Evolutionary conservation across 495 filamentous ascomycete genomes (phyloP).

Genomic region (Pseudomonodictys pantanalensis): DNA sequence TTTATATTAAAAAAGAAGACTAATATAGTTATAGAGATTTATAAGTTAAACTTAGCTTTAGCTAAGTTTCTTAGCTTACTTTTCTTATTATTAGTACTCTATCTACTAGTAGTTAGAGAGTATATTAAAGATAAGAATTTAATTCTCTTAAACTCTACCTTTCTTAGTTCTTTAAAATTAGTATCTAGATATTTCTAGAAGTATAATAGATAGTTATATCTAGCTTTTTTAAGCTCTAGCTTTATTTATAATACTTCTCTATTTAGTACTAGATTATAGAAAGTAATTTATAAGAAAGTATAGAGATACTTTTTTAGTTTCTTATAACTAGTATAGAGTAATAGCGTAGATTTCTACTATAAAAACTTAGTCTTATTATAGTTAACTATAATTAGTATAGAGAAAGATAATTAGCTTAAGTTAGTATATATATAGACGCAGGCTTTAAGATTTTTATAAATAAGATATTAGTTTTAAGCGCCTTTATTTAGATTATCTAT

Average conservation of each 20-base stretch:
- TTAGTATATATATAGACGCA: background rate
- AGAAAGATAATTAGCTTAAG: background rate
- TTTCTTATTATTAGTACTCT: too few relatives aligned
- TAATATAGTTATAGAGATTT: too few relatives aligned
- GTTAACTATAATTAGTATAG: background rate
- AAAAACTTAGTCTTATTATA: background rate
- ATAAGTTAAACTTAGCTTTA: too few relatives aligned
- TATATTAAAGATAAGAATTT: background rate
- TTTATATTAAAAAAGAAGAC: too few relatives aligned
- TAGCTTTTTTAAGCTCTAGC: too few relatives aligned
- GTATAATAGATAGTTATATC: too few relatives aligned
- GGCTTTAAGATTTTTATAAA: too few relatives aligned
- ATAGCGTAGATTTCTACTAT: background rate
- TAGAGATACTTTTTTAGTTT: background rate
- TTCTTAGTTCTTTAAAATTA: background rate
- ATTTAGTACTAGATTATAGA: too few relatives aligned
- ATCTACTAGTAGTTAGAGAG: background rate
- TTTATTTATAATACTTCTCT: too few relatives aligned
- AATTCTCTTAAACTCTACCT: background rate
- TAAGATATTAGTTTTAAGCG: background rate
- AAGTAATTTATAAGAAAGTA: too few relatives aligned
- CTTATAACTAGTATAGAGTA: too few relatives aligned
- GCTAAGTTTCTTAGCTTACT: too few relatives aligned
- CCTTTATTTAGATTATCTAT: background rate
- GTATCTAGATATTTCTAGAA: background rate